Conservation (phyloP, 2,329 filamentous ascomycete genomes). For the Monosporascus cannonballus region DNA sequence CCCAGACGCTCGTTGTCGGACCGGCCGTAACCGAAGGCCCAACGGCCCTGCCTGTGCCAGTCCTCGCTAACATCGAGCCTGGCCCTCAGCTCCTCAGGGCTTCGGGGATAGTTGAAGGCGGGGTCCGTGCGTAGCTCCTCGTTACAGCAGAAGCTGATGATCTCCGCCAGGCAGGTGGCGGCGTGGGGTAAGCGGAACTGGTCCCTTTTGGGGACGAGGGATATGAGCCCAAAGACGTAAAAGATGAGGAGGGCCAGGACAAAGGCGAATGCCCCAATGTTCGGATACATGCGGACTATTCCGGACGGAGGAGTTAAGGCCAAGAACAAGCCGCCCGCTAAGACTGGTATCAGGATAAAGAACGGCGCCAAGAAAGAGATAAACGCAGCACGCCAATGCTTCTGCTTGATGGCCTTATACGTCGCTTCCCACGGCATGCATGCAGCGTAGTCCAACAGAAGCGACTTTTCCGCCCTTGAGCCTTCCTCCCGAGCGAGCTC, state of each 20-base stretch:
- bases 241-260: constrained; percentile 67
- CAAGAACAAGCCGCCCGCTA: constrained; percentile 68
- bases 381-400: constrained; percentile 60
- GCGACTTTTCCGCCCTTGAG: constrained; percentile 52
- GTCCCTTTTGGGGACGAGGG: constrained; percentile 55
- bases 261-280: constrained; percentile 66
- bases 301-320: constrained; percentile 53
- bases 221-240: constrained; percentile 58
- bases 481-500: constrained; percentile 53
- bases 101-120: constrained; percentile 62
- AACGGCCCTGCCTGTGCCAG: constrained; percentile 42
- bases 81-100: constrained; percentile 62
- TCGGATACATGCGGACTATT: constrained; percentile 61
- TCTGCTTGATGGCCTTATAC: constrained; percentile 50
- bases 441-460: constrained; percentile 66
- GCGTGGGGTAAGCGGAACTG: constrained; percentile 66
- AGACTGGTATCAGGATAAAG: constrained; percentile 57
- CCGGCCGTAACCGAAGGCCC: constrained; percentile 43
- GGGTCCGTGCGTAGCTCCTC: constrained; percentile 66
- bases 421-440: constrained; percentile 57
- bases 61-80: constrained; percentile 53
- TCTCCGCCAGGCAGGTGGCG: constrained; percentile 66
- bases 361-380: constrained; percentile 54
- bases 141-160: constrained; percentile 71
- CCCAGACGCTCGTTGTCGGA: constrained; percentile 22